Conservation (phyloP, 108 stramenopile species). For the Mediolabrus comicus region DNA sequence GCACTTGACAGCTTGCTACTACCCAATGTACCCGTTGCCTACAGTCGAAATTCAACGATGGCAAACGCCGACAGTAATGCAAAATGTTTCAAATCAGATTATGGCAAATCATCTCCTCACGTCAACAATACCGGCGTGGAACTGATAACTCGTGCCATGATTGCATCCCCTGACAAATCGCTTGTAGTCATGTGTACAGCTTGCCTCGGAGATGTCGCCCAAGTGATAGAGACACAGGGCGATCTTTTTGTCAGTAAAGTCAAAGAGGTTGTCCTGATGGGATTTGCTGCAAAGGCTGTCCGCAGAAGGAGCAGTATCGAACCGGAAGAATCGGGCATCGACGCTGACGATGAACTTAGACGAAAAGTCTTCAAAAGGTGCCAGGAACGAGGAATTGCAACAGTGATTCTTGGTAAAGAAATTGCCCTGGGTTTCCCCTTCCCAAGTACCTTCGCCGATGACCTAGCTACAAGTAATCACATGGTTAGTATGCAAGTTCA, state of each 20-base stretch:
- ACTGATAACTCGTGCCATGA: conserved; percentile 20
- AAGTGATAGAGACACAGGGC: conserved; percentile 27
- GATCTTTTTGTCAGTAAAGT: conserved; percentile 32
- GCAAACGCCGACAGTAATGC: not conserved
- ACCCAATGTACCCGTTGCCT: conserved; percentile 34
- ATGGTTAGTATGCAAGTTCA: conserved; percentile 29
- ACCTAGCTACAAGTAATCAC: conserved; percentile 26
- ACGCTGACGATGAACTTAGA: conserved; percentile 3
- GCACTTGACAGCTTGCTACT: conserved; percentile 31
- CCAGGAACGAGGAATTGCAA: conserved; percentile 35
- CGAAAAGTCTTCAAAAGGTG: conserved; percentile 29
- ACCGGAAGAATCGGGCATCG: conserved; percentile 14
- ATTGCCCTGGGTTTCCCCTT: conserved; percentile 32
- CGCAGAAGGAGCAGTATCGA: conserved; percentile 22
- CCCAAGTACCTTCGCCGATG: conserved; percentile 22
- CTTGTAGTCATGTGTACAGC: conserved; percentile 26
- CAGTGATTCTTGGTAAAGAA: conserved; percentile 16
- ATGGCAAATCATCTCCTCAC: conserved; percentile 22
- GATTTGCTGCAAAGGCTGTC: conserved; percentile 22
- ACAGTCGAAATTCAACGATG: not conserved
- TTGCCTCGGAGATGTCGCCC: conserved; percentile 24
- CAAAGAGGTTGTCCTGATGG: conserved; percentile 38
- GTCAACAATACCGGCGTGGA: conserved; percentile 25
- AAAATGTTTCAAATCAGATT: conserved; percentile 8
- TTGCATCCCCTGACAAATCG: conserved; percentile 29